A percentile compares a stretch with the other conserved stretches of the same genome.
Conservation (phyloP, 2,329 filamentous ascomycete genomes). For the Ceratocystiopsis brevicomis region DNA sequence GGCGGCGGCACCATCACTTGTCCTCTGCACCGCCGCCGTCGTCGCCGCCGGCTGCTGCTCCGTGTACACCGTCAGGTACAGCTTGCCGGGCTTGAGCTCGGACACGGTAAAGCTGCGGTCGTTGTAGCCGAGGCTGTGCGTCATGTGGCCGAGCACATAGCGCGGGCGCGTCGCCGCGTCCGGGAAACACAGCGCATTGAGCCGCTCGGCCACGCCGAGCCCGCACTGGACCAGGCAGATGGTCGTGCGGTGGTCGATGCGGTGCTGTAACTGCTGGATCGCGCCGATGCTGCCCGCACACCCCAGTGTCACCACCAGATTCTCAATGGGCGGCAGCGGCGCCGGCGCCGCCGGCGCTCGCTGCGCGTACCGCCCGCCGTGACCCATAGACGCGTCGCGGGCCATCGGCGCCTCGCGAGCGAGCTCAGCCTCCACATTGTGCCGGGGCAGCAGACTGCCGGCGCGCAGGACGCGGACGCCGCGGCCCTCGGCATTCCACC, state of each 20-base stretch:
- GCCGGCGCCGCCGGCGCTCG: not conserved
- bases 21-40: not conserved
- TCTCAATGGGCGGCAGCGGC: slow-evolving; percentile 8
- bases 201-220: slow-evolving; percentile 62
- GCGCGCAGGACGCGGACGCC: slow-evolving; percentile 7
- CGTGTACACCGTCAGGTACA: slow-evolving; percentile 16
- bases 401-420: too few relatives aligned
- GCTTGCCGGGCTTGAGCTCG: slow-evolving; percentile 16
- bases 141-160: slow-evolving; percentile 52
- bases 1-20: not conserved
- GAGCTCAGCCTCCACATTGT: too few relatives aligned
- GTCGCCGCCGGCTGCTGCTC: not conserved
- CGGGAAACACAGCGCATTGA: slow-evolving; percentile 53
- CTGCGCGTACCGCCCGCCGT: too few relatives aligned
- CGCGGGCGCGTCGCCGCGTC: slow-evolving; percentile 46
- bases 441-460: not conserved
- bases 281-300: slow-evolving; percentile 11
- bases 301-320: slow-evolving; percentile 16
- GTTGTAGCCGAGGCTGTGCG: slow-evolving; percentile 23
- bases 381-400: too few relatives aligned
- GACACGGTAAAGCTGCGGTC: slow-evolving; percentile 5
- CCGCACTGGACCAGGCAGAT: slow-evolving; percentile 24
- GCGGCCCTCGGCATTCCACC: slow-evolving; percentile 10
- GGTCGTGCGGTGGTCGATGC: slow-evolving; percentile 16
- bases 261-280: slow-evolving; percentile 12